Base-by-base conservation (phyloP, 2,329 filamentous ascomycete genomes). In the Botryotinia calthae region DNA sequence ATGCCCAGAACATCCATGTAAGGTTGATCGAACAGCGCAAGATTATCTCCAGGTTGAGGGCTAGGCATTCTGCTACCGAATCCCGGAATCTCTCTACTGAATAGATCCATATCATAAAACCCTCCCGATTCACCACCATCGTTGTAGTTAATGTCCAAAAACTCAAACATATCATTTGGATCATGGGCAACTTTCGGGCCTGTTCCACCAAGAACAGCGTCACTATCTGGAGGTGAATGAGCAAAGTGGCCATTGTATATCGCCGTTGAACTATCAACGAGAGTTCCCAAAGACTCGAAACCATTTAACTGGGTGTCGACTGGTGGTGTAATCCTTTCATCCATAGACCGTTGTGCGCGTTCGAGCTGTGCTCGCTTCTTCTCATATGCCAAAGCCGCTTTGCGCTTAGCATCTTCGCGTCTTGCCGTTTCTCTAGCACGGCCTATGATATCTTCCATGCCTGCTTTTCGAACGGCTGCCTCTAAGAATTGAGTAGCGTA, bases 401-500 rank as follows among this genome's bases (percentile, higher is more conserved):
- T 68, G 10, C 65, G 65, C 37, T 42, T 42, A 56, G 65, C 65
- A 42, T 68, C 65, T 37, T 68, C 65, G 31, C 48, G 65, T 18
- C 65, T 56, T 25, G 65, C 65, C 48, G 34, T 7, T 7, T 40
- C 65, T 61, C 68, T 70, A 44, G 68, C 65, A 56, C 34, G 48
- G 18, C 46, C 37, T 74, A 78, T 75, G n/a, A 74, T 72, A 22
- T 78, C 71, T 18, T 80, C 79, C 75, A 96, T 94, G 72, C 93
- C 90, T 14, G 93, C 93, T 84, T 97, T 97, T 75, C 93, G 90
- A 75, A 97, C 92, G 0, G 94, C 94, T 1, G 94, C 94, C 80
- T 97, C 93, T n/a, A 98, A 86, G 84, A 98, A 98, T 3, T 93
- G 93, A 0, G 93, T 95, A n/a, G 94, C 94, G 79, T 96, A 97